Evolutionary conservation across 2,329 filamentous ascomycete species (phyloP), one percentile per base, ranked within the genome.

Genomic region (Spiromastix sp.): DNA sequence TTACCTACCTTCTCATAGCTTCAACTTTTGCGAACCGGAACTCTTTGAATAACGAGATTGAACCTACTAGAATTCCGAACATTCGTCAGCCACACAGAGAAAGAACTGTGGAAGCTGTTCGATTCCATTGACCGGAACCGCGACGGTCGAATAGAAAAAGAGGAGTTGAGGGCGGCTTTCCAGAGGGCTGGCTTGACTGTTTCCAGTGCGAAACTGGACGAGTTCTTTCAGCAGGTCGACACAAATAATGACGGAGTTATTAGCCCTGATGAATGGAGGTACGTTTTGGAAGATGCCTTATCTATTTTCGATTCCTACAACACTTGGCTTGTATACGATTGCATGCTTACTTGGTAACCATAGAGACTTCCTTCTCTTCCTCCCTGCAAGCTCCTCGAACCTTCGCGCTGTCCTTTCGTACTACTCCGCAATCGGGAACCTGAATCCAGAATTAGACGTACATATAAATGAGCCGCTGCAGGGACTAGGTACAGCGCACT

Each of bases 191-290:
- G 87, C 21, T 69, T 98, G 33, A 72, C 77, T 6, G 80, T 96
- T 9, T 81, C 86, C 15, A 77, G 70, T 47, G 74, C 78, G 36
- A 82, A 85, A 52, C 66, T 98, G 30, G 74, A 85, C 44, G 74
- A 78, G 43, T 96, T 98, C 65, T 95, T 98, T 55, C 66, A 74
- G 44, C 81, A 94, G 55, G 81, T 98, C 49, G 91, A 98, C 57
- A 72, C 75, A 54, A 89, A 98, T 63, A 74, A 80, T 48, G 87
- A 98, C 57, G 86, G 86, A 2, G 67, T 69, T 44, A 93, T 96
- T 48, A 86, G 72, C 43, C 96, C 93, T 61, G 79, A 85, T 46
- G 91, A 98, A 71, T 96, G 91, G 91, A 80, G 89, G 89, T 95
- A 77, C 62, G 80, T 68, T 39, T n/a, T 17, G 17, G 15, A 10